phyloP scores from a whole-genome alignment of 495 filamentous ascomycete genomes.

The Glarea lozoyensis region DNA sequence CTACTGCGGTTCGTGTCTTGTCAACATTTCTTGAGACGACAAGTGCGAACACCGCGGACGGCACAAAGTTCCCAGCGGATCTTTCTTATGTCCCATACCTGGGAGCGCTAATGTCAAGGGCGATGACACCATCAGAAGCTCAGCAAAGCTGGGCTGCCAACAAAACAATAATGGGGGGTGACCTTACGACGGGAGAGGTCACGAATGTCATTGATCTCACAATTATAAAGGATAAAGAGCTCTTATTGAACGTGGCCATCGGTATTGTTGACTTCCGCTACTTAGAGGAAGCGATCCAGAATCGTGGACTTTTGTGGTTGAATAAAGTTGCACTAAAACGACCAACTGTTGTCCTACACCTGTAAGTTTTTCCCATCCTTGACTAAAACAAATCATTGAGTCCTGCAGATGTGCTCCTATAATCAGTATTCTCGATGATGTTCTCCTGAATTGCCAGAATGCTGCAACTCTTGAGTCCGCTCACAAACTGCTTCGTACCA shows the following conservation, averaged over 20 bases:
- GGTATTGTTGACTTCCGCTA: conserved; percentile 48
- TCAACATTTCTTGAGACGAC: conserved; percentile 52
- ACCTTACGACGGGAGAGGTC: conserved; percentile 25
- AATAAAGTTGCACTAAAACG: conserved; percentile 35
- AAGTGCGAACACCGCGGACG: conserved; percentile 24
- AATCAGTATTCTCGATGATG: conserved; percentile 40
- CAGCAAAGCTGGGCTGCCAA: conserved; percentile 28
- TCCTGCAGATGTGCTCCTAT: conserved; percentile 36
- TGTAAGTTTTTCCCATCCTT: conserved; percentile 29
- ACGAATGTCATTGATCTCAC: conserved; percentile 32
- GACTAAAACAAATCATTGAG: neutral
- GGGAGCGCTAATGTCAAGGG: conserved; percentile 37
- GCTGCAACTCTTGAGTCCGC: conserved; percentile 39
- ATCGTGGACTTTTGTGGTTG: conserved; percentile 41
- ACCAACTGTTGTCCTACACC: conserved; percentile 37
- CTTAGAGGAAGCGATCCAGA: conserved; percentile 44
- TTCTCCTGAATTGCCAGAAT: conserved; percentile 45
- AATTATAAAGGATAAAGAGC: conserved; percentile 41
- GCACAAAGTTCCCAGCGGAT: conserved; percentile 19
- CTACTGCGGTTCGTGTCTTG: conserved; percentile 43
- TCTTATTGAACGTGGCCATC: conserved; percentile 46
- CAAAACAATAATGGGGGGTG: neutral
- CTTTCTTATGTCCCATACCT: conserved; percentile 40
- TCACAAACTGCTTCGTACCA: conserved; percentile 38
- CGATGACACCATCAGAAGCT: conserved; percentile 35